A percentile compares a stretch with the other conserved stretches of the same genome.
phyloP scores from a whole-genome alignment of 305 asterid genomes.

The Petunia hybrid region DNA sequence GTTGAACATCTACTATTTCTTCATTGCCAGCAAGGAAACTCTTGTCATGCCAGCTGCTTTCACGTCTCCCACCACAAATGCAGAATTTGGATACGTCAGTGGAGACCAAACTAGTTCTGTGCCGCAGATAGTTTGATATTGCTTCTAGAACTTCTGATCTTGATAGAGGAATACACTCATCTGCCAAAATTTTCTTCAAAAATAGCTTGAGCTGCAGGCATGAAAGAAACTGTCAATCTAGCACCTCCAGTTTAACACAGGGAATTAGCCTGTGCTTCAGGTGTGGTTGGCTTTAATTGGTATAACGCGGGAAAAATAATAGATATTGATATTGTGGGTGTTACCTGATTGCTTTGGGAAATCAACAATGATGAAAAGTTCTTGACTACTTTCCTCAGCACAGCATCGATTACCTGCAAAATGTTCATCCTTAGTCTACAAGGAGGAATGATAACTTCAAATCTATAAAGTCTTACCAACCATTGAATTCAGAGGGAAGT shows the following conservation, averaged over 20 bases:
- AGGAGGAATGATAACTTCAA: neutral
- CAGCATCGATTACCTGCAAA: constrained; percentile 70
- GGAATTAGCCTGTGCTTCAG: too few species aligned
- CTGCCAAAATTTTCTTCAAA: constrained; percentile 64
- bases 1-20: constrained; percentile 68
- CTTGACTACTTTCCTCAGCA: constrained; percentile 76
- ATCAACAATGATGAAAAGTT: constrained; percentile 73
- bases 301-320: neutral
- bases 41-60: constrained; percentile 38
- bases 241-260: neutral
- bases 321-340: constrained; percentile 10
- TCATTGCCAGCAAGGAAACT: constrained; percentile 42
- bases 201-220: constrained; percentile 71
- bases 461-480: constrained; percentile 70
- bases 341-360: constrained; percentile 87
- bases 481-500: constrained; percentile 85
- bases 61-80: constrained; percentile 68
- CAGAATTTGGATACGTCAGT: constrained; percentile 67
- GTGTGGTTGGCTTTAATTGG: constrained; percentile 25
- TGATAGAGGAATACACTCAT: constrained; percentile 56
- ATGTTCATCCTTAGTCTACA: constrained; percentile 41
- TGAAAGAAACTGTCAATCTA: constrained; percentile 30
- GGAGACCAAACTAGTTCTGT: constrained; percentile 67
- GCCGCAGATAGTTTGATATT: constrained; percentile 66
- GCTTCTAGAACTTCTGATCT: constrained; percentile 65